Base-by-base conservation (phyloP, 2,329 filamentous ascomycete species). In the Pseudopyrenochaeta lycopersici region DNA sequence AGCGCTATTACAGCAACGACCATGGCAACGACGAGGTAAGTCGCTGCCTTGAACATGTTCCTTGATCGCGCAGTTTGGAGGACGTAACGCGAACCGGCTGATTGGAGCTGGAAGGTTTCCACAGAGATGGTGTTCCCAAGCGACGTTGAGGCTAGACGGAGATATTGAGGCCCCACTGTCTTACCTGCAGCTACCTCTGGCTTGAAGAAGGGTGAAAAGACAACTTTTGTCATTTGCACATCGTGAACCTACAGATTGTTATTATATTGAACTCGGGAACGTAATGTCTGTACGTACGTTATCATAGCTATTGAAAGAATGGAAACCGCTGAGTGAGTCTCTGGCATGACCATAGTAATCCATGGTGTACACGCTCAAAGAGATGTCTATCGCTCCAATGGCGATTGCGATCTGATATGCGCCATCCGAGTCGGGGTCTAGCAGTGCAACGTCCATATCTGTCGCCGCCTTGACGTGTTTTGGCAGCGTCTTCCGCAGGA, bases 61-160 rank as follows among this genome's bases (percentile, higher is more conserved):
- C 64, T 63, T 80, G 80, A 41, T 73, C 70, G 80, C 2, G 87
- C 83, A 57, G 85, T 80, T 15, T 84, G 85, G 29, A 93, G 85
- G 3, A 92, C 84, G 70, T 93, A 92, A 57, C 90, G 90, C 9
- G 84, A 75, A 15, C 73, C 54, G 18, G 78, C 66, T 9, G 80
- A 79, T 4, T 77, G 72, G 5, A 97, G 83, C 0, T 91, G 88
- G 58, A 97, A 87, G 33, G 86, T 89, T 75, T 96, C 91, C 21
- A 96, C 88, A 27, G 90, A 86, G 35, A 92, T 86, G 0, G 88
- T 90, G 72, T 92, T 93, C 55, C 87, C 89, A 64, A 96, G 87
- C 43, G 90, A 92, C 35, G 91, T 89, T 41, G 90, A 93, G 27
- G 91, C 92, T 3, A 97, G 84, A 65, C 90, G 91, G 63, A 96